These are phyloP conservation scores for Plasmodium coatneyi DNA, from an alignment of 169 alveolate genomes.

Conservation along the genomic window DNA sequence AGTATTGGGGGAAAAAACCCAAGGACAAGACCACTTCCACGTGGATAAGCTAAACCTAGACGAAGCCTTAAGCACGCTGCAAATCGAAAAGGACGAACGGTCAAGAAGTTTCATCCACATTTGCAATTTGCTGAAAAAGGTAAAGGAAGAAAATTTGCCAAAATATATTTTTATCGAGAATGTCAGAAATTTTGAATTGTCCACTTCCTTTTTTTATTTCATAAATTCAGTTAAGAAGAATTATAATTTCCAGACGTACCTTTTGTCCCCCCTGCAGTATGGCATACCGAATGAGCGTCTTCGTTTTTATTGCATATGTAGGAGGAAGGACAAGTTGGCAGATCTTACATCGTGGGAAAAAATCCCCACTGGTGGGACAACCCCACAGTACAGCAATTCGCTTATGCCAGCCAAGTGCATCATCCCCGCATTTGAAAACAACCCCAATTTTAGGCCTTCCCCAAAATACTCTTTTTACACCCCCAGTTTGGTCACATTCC, in stretches of 20 bases:
- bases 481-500: constrained; percentile 42
- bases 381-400: constrained; percentile 20
- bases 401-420: constrained; percentile 31
- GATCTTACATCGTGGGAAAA: not conserved
- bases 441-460: not conserved
- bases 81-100: constrained; percentile 54
- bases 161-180: constrained; percentile 69
- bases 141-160: constrained; percentile 35
- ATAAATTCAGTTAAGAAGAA: constrained; percentile 43
- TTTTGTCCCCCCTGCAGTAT: constrained; percentile 53
- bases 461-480: constrained; percentile 14
- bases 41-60: constrained; percentile 9
- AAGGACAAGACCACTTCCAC: not conserved
- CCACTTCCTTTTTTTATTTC: constrained; percentile 59
- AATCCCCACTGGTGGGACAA: not conserved
- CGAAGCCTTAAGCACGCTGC: not conserved
- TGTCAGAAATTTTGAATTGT: constrained; percentile 62
- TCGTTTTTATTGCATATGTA: constrained; percentile 71
- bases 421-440: constrained; percentile 1
- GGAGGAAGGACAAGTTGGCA: not conserved
- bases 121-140: constrained; percentile 34
- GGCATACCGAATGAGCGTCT: constrained; percentile 73
- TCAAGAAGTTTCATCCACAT: constrained; percentile 52
- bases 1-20: not conserved
- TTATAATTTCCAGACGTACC: constrained; percentile 63